These are phyloP conservation scores for Camelina sativa DNA, from an alignment of 345 rosid genomes.

Conservation along the genomic window DNA sequence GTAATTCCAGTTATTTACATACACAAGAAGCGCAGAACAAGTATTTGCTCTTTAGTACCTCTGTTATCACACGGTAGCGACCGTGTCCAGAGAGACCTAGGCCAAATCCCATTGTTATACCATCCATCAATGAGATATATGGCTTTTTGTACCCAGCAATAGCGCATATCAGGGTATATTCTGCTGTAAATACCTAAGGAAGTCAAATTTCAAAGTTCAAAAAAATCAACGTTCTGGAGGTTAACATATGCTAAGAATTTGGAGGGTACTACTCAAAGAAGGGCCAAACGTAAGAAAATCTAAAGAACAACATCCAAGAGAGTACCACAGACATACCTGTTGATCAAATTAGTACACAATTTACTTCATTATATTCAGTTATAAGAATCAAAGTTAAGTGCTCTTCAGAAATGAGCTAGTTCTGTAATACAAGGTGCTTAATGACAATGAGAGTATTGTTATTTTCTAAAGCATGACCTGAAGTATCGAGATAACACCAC, in stretches of 20 bases:
- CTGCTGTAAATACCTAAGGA: conserved; percentile 78
- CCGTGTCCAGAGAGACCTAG: conserved; percentile 95
- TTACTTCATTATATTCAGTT: no score
- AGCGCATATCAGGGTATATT: conserved; percentile 85
- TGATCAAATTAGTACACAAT: neutral
- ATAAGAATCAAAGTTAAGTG: no score
- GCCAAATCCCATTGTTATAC: conserved; percentile 96
- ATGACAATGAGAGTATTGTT: neutral
- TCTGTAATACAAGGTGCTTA: no score
- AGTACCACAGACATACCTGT: neutral
- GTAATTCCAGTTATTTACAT: neutral
- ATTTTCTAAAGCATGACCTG: neutral
- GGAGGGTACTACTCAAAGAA: neutral
- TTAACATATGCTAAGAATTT: neutral
- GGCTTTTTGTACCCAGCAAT: conserved; percentile 88
- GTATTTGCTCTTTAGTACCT: conserved; percentile 49
- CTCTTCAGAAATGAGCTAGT: no score
- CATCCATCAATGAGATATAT: conserved; percentile 89
- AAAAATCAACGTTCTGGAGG: neutral
- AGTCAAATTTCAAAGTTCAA: neutral
- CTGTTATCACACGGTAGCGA: conserved; percentile 79
- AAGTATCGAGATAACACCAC: neutral
- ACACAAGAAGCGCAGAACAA: neutral
- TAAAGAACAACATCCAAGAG: neutral
- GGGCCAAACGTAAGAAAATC: neutral